Base-by-base conservation (phyloP, 2,329 filamentous ascomycete genomes). In the Paraphaeosphaeria minitans region DNA sequence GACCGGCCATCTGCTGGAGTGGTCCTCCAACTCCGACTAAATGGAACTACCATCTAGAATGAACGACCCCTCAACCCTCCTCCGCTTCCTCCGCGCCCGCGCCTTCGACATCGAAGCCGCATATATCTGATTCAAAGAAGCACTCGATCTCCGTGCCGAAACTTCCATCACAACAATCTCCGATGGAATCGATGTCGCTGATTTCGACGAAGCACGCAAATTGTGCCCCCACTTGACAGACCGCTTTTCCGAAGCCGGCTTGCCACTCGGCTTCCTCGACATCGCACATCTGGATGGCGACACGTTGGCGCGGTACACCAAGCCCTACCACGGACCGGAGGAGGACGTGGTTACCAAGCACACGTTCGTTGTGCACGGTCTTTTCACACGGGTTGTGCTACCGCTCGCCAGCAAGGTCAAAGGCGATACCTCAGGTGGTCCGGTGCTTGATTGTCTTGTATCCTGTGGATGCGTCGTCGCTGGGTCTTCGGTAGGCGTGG, bases 181-280 rank as follows among this genome's bases (percentile, higher is more conserved):
- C 19, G 41, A 43, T 24, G n/a, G 6, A 24, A 43, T 43, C n/a
- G n/a, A 21, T 24, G 21, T 21, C 41, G n/a, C 21, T 3, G 16
- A 43, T n/a, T 43, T 43, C 41, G 41, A 43, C 56, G 56, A 59
- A 60, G 66, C 41, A 16, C 41, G 41, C 14, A 53, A 56, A 56
- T 70, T 93, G 90, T 97, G 97, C 73, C 93, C 93, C 24, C 92
- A 97, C 86, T 97, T 93, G 91, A 96, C 92, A 22, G 94, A 94
- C 55, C 90, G 93, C 64, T 87, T 93, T 66, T 94, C 97, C 78
- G 90, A 87, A 67, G 90, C 92, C 67, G 94, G 94, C 66, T 97
- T 97, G 62, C 94, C 94, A 8, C 84, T 97, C 66, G 97, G 95
- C 78, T 85, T 97, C 61, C 97, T 91, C 78, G 91, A 96, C 78